Evolutionary conservation across 2,329 filamentous ascomycete genomes (phyloP).

Genomic region (Esteya vermicola): DNA sequence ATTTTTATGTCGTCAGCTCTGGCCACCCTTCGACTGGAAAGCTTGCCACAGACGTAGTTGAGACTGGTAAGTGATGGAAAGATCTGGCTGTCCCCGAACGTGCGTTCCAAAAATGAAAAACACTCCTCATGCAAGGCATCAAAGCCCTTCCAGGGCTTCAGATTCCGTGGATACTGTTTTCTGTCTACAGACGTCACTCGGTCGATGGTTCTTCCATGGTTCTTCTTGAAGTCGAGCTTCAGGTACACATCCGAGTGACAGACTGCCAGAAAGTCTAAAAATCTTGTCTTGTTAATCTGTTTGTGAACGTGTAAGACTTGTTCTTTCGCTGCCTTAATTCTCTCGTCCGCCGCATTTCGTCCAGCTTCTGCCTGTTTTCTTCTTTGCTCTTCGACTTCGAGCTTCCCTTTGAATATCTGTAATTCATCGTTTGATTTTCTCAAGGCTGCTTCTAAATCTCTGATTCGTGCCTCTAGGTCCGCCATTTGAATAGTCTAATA

Average conservation of each 20-base stretch:
- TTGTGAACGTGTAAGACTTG: no score
- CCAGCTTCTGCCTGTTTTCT: no score
- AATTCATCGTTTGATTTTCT: no score
- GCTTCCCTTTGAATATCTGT: no score
- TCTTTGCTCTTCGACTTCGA: no score
- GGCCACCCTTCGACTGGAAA: constrained; percentile 1
- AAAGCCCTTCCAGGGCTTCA: constrained; percentile 3
- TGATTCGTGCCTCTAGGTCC: no score
- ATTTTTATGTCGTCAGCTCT: constrained; percentile 4
- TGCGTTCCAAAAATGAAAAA: background rate
- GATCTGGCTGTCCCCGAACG: background rate
- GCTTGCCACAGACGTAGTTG: background rate
- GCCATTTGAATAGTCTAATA: no score
- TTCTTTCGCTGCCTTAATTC: no score
- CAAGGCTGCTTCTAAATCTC: no score
- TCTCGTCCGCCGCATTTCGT: no score
- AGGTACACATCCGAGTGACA: constrained; percentile 1
- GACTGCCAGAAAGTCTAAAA: background rate
- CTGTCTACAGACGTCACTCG: constrained; percentile 1
- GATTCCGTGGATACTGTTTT: constrained; percentile 2
- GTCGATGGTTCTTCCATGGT: background rate
- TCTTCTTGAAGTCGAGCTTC: background rate
- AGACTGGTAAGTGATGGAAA: constrained; percentile 1
- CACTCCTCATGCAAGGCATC: background rate
- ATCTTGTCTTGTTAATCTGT: constrained; percentile 1